Percentiles rank a stretch among this genome's conserved stretches.
phyloP scores from a whole-genome alignment of 345 rosid species.

The Theobroma cacao region DNA sequence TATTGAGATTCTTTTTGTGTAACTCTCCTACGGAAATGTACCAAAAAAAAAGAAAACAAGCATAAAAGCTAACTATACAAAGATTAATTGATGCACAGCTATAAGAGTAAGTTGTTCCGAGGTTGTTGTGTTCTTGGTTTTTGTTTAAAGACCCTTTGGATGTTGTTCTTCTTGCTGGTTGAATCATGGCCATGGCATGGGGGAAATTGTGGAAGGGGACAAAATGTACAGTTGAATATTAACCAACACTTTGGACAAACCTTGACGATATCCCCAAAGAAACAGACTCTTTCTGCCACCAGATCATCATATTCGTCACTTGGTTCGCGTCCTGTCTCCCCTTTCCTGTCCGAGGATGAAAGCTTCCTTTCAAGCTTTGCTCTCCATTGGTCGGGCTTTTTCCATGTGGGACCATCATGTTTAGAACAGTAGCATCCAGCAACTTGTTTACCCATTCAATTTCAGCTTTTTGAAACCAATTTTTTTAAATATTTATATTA shows the following conservation, averaged over 20 bases:
- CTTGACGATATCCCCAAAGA: conserved; percentile 1
- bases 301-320: not conserved
- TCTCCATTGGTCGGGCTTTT: not conserved
- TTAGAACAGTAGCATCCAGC: not conserved
- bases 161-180: not conserved
- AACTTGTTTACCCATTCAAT: not conserved
- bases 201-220: too few species aligned
- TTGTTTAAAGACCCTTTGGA: not conserved
- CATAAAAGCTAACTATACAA: not conserved
- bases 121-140: not conserved
- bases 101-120: not conserved
- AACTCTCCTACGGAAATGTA: not conserved
- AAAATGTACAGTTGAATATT: too few species aligned
- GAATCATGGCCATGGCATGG: not conserved
- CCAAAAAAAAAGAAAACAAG: not conserved
- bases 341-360: not conserved
- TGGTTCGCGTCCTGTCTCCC: not conserved
- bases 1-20: not conserved
- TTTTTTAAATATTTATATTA: too few species aligned
- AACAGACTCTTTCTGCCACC: not conserved
- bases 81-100: not conserved
- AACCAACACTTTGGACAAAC: not conserved
- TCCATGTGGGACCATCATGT: conserved; percentile 1
- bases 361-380: not conserved
- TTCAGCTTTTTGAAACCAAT: not conserved